Evolutionary conservation across 768 basidiomycete genomes (phyloP), one percentile per base, ranked within the genome.

Genomic region (Pulveroboletus sp.): DNA sequence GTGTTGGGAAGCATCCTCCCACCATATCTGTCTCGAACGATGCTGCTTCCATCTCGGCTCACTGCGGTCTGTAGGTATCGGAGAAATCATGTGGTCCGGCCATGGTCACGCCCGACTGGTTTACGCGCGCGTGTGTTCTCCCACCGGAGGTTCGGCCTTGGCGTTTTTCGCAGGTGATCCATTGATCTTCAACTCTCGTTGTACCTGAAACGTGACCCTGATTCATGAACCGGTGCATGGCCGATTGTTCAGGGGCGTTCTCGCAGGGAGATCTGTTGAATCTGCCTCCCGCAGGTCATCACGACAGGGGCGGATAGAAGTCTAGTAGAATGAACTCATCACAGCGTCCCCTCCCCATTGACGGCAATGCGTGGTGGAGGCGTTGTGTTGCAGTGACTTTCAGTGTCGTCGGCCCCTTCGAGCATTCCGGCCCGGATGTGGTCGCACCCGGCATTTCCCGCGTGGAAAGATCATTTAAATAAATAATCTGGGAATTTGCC

Each of bases 241-340:
- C 55, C 46, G 59, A 53, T 51, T 57, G 35, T 41, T 54, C 61
- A 63, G 63, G 61, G 57, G 31, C 33, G 42, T 45, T n/a, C 39
- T 18, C 11, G 31, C 44, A 30, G 6, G 24, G 42, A 55, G 62
- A 64, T 64, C 63, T 54, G 26, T 43, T 30, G 35, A 57, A 63
- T 63, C 63, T 57, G 21, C 17, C 2, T 39, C 31, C 39, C 27
- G n/a, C 44, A 49, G 28, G 48, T 54, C 21, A 43, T 53, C 46
- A 54, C 62, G 58, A 50, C 55, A 65, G 63, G 55, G 50, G 47
- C 58, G 63, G 60, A 65, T 43, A 27, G 60, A 63, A 63, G 53
- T 26, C 8, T 15, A 11, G 9, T 14, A 15, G 24, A 43, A 43
- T 54, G 45, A 40, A 40, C 57, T 27, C 41, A 45, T 54, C 31